phyloP scores from a whole-genome alignment of 352 stramenopile species.

The Blastocystis hominis region DNA sequence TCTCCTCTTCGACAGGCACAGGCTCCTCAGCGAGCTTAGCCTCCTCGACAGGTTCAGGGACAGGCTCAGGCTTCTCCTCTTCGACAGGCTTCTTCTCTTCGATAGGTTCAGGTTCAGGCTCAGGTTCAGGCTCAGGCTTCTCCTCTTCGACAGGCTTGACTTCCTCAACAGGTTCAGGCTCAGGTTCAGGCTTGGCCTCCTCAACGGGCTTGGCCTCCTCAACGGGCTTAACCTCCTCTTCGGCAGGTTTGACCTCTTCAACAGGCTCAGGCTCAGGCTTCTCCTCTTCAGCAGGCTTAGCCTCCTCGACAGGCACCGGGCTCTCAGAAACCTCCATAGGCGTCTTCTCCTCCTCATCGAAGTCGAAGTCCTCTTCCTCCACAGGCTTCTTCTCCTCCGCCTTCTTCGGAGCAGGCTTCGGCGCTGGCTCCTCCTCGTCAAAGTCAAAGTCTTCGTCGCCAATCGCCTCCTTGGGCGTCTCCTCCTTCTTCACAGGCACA shows the following conservation, averaged over 20 bases:
- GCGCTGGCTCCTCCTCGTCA: constrained; percentile 12
- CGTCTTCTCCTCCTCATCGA: background rate
- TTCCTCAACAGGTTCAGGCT: background rate
- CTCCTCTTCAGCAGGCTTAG: background rate
- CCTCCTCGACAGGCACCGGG: too few species aligned
- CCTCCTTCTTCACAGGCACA: background rate
- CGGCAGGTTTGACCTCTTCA: background rate
- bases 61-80: background rate
- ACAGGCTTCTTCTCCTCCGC: background rate
- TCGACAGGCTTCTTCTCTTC: background rate
- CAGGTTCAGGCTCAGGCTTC: background rate
- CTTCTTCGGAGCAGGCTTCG: background rate
- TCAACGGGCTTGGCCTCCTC: background rate
- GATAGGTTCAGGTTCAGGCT: background rate
- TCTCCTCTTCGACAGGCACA: background rate
- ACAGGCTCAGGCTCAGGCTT: background rate
- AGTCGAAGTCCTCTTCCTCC: constrained; percentile 25
- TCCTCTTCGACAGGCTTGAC: background rate
- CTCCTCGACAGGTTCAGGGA: background rate
- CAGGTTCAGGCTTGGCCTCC: background rate
- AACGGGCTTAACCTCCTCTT: background rate
- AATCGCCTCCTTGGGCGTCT: constrained; percentile 43
- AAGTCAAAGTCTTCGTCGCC: constrained; percentile 28
- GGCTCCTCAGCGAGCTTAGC: background rate
- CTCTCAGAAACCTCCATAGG: background rate